Evolutionary conservation across 139 green algal genomes (phyloP), one percentile per base, ranked within the genome.

Genomic region (Chlamydomonas applanata): DNA sequence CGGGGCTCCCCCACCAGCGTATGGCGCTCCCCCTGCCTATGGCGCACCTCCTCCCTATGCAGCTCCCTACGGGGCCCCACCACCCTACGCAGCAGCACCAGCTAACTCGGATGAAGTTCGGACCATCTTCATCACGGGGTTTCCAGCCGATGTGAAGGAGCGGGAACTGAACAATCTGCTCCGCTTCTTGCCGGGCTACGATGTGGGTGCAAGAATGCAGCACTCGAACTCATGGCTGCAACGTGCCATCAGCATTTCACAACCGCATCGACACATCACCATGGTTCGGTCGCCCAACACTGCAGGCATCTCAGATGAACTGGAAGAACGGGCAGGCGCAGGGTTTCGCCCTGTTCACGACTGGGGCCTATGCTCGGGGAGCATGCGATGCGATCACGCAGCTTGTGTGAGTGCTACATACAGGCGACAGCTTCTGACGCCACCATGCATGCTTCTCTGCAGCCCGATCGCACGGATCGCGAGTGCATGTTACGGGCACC

Each of bases 111-210:
- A 94, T 20, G 91, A 97, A 69, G 72, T 97, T 24, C 85, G 93
- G 11, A 97, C 93, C 2, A 80, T 98, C 27, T 97, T 96, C 65
- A 80, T 98, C 22, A 89, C 91, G 0, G 94, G 94, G 13, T 98
- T 98, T 69, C 94, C 94, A 0, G 35, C 66, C 0, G 93, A 98
- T 45, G 82, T 97, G 3, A 95, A 92, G 77, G 94, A 98, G 81
- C 78, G 94, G 2, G 94, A 98, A 82, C 87, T 98, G n/a, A 96
- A 96, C 71, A 98, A 98, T 74, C 72, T 98, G 67, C 79, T 97
- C 36, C 85, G 93, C 9, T 98, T 97, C 77, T 77, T 97, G 65
- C 91, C 92, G 13, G 94, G 92, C 30, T 98, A 97, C 73, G 89
- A 97, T 85, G 91, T 93, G 36, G 22, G 78, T 49, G 7, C 7